Percentiles rank a stretch among this genome's conserved stretches.
Evolutionary conservation across 2,329 filamentous ascomycete species (phyloP).

Genomic region (Trichoderma hamatum): DNA sequence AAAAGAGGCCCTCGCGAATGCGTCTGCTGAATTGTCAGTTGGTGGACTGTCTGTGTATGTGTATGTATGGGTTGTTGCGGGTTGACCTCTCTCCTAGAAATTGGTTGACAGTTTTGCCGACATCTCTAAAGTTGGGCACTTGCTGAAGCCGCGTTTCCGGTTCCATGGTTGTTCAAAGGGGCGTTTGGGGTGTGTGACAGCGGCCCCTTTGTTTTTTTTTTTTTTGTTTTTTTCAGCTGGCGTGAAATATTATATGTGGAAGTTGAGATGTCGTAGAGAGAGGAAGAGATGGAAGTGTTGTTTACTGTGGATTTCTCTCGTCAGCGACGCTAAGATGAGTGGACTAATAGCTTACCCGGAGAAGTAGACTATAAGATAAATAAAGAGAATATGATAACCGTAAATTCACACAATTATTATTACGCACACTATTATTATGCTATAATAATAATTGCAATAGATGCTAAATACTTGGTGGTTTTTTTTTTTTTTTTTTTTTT

Average conservation of each 20-base stretch:
- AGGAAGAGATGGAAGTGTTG: background rate
- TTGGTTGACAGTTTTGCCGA: slow-evolving; percentile 67
- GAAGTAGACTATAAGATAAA: background rate
- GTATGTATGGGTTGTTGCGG: background rate
- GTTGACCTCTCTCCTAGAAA: slow-evolving; percentile 57
- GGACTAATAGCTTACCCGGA: background rate
- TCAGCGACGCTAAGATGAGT: slow-evolving; percentile 1
- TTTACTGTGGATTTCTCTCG: background rate
- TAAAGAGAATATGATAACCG: background rate
- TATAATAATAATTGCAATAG: background rate
- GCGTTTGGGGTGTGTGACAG: background rate
- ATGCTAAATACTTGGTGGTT: background rate
- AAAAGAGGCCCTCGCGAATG: slow-evolving; percentile 66
- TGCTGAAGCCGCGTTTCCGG: slow-evolving; percentile 31
- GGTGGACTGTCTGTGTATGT: background rate
- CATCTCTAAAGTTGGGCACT: slow-evolving; percentile 76
- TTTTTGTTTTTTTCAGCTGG: no score
- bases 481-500: background rate
- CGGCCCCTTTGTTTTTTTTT: no score
- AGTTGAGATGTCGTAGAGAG: background rate
- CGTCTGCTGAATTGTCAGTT: slow-evolving; percentile 39
- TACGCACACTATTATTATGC: background rate
- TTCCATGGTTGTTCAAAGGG: slow-evolving; percentile 3
- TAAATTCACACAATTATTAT: background rate
- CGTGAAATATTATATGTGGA: background rate